A percentile compares a stretch with the other conserved stretches of the same genome.
phyloP scores from a whole-genome alignment of 345 rosid genomes.

The Gynandropsis gynandra region DNA sequence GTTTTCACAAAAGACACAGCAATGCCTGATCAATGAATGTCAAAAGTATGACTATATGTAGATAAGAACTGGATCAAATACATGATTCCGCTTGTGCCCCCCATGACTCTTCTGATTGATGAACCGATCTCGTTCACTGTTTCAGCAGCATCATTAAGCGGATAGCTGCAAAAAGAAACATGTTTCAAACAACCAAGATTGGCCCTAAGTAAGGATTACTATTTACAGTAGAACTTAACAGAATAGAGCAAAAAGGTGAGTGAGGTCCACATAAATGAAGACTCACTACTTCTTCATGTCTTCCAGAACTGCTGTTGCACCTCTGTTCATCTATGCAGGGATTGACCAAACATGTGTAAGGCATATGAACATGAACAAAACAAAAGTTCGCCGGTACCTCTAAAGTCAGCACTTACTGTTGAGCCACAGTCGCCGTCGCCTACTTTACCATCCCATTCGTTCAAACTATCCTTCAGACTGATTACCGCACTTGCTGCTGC shows the following conservation, averaged over 20 bases:
- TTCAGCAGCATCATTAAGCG: slow-evolving; percentile 85
- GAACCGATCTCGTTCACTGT: slow-evolving; percentile 83
- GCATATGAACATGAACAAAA: slow-evolving; percentile 8
- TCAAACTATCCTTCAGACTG: slow-evolving; percentile 57
- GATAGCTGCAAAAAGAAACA: slow-evolving; percentile 59
- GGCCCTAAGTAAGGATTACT: too few species aligned
- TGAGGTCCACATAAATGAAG: slow-evolving; percentile 8
- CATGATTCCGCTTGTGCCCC: slow-evolving; percentile 97
- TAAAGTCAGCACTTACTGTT: slow-evolving; percentile 51
- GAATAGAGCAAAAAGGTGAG: slow-evolving; percentile 6
- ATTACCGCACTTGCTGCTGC: slow-evolving; percentile 70
- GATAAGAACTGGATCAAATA: slow-evolving; percentile 23
- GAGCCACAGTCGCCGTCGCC: slow-evolving; percentile 99
- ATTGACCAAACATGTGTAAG: slow-evolving; percentile 14
- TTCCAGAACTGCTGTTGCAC: slow-evolving; percentile 75
- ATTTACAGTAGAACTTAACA: slow-evolving; percentile 8
- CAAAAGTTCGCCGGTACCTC: not conserved
- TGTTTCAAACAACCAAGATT: not conserved
- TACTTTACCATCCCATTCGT: slow-evolving; percentile 92
- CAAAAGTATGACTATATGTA: slow-evolving; percentile 12
- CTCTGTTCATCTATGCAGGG: slow-evolving; percentile 66
- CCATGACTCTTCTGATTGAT: slow-evolving; percentile 80
- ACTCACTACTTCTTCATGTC: slow-evolving; percentile 80
- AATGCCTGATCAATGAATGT: slow-evolving; percentile 14
- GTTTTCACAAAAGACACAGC: slow-evolving; percentile 17